phyloP scores from a whole-genome alignment of 192 early-diverging fungal species.

The Entomortierella lignicola region DNA sequence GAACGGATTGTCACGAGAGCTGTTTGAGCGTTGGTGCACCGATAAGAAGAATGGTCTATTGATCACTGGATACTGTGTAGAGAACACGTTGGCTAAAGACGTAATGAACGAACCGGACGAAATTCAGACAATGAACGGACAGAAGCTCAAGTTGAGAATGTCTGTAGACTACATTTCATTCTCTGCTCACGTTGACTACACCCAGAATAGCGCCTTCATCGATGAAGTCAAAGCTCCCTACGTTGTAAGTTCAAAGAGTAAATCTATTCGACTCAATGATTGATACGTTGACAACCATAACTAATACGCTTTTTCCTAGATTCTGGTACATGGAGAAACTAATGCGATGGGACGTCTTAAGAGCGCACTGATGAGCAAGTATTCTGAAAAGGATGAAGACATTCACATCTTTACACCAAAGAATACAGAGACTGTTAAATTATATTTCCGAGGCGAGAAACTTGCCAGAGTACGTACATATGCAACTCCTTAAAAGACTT shows the following conservation, averaged over 20 bases:
- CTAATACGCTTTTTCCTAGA: constrained; percentile 33
- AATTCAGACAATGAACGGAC: constrained; percentile 83
- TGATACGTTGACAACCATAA: no score
- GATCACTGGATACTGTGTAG: constrained; percentile 97
- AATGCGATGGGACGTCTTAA: constrained; percentile 94
- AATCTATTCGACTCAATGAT: no score
- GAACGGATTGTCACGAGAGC: constrained; percentile 92
- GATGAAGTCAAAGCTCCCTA: constrained; percentile 93
- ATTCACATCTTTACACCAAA: constrained; percentile 89
- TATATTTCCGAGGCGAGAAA: constrained; percentile 96
- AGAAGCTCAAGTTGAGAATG: constrained; percentile 82
- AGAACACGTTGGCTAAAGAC: constrained; percentile 88
- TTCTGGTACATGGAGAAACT: constrained; percentile 95
- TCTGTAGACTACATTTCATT: constrained; percentile 96
- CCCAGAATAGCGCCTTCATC: constrained; percentile 96
- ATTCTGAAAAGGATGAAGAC: constrained; percentile 79
- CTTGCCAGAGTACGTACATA: constrained; percentile 79
- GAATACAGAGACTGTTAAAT: constrained; percentile 89
- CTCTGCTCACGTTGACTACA: constrained; percentile 97
- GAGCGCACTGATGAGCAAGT: constrained; percentile 87
- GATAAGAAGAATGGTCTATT: constrained; percentile 93
- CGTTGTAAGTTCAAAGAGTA: constrained; percentile 65
- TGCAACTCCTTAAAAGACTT: neutral
- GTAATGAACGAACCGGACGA: constrained; percentile 88
- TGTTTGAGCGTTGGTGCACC: constrained; percentile 95